phyloP scores from a whole-genome alignment of 768 basidiomycete genomes.

The Strobilomyces dryophilus region DNA sequence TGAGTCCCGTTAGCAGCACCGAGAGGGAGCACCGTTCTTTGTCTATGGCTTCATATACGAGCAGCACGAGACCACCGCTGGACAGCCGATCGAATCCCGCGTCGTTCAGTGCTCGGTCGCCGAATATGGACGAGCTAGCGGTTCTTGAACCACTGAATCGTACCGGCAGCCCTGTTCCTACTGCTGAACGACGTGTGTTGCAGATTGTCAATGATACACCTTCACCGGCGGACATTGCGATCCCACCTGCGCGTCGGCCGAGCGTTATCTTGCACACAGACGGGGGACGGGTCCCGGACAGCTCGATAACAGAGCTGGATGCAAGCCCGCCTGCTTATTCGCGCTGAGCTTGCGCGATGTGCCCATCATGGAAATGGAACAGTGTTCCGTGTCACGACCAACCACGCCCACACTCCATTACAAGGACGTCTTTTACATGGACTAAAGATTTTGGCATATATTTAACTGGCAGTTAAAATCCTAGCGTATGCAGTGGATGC shows the following conservation, averaged over 20 bases:
- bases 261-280: slow-evolving; percentile 26
- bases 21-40: slow-evolving; percentile 16
- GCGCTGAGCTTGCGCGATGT: slow-evolving; percentile 1
- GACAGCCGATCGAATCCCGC: slow-evolving; percentile 1
- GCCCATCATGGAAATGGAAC: slow-evolving; percentile 1
- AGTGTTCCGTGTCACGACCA: slow-evolving; percentile 9
- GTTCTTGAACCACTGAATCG: slow-evolving; percentile 16
- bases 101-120: slow-evolving; percentile 10
- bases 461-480: neutral
- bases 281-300: slow-evolving; percentile 16
- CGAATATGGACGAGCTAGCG: slow-evolving; percentile 20
- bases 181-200: slow-evolving; percentile 23
- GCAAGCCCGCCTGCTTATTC: slow-evolving; percentile 25
- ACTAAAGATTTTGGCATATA: slow-evolving; percentile 11
- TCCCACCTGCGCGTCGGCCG: neutral
- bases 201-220: slow-evolving; percentile 26
- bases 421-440: slow-evolving; percentile 12
- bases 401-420: slow-evolving; percentile 9
- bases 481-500: slow-evolving; percentile 11
- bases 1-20: neutral
- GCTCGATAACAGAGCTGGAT: neutral
- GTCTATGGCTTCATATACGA: slow-evolving; percentile 20
- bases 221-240: slow-evolving; percentile 16
- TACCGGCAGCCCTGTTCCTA: slow-evolving; percentile 18
- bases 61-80: slow-evolving; percentile 5